Evolutionary conservation across 2,329 filamentous ascomycete genomes (phyloP).

Genomic region (Claviceps sp.): DNA sequence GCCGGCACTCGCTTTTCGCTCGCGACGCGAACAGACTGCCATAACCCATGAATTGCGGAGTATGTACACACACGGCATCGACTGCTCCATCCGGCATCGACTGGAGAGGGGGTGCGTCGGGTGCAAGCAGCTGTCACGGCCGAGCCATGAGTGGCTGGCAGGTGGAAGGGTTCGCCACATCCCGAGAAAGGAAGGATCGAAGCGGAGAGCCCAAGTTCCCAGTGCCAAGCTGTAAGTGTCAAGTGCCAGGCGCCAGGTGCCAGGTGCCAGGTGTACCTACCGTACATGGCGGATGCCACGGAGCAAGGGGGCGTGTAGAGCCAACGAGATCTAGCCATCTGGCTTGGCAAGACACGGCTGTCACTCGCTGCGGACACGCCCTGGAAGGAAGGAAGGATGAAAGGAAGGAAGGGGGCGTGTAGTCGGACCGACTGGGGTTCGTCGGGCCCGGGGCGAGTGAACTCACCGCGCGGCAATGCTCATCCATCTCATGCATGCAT

Average conservation of each 20-base stretch:
- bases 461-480: neutral
- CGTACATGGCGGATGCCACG: neutral
- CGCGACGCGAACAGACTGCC: too few relatives aligned
- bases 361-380: neutral
- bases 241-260: neutral
- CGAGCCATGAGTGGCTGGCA: neutral
- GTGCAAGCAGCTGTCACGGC: too few relatives aligned
- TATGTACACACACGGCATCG: too few relatives aligned
- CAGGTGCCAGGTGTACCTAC: neutral
- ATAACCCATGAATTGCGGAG: too few relatives aligned
- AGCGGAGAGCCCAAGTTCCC: too few relatives aligned
- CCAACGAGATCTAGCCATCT: neutral
- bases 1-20: too few relatives aligned
- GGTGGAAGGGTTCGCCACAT: neutral
- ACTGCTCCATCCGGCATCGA: too few relatives aligned
- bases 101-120: too few relatives aligned
- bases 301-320: neutral
- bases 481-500: neutral
- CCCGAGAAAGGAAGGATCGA: too few relatives aligned
- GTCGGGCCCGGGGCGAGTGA: neutral
- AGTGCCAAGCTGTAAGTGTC: neutral
- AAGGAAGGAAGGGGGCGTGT: neutral
- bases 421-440: slow-evolving; percentile 3
- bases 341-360: neutral
- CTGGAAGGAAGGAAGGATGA: neutral